These are phyloP conservation scores for Backusella morwellensis DNA, from an alignment of 192 early-diverging fungal species.

Conservation along the genomic window DNA sequence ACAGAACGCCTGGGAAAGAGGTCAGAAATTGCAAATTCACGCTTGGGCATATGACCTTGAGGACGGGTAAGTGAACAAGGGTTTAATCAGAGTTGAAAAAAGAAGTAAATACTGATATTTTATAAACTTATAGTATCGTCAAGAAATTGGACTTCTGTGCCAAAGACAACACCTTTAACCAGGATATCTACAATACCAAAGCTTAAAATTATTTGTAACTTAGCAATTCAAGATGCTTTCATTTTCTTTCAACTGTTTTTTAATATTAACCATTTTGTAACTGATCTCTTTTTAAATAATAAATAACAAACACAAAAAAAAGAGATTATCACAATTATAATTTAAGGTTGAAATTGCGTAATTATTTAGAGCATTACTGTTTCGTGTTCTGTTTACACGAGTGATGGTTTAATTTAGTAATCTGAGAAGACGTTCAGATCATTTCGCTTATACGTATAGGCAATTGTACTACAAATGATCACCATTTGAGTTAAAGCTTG, in stretches of 20 bases:
- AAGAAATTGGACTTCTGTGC: constrained; percentile 7
- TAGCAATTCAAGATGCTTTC: neutral
- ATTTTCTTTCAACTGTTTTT: neutral
- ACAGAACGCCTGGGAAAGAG: constrained; percentile 78
- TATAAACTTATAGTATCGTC: neutral
- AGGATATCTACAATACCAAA: constrained; percentile 1
- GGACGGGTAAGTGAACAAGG: constrained; percentile 35
- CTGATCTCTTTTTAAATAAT: neutral
- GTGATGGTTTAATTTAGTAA: neutral
- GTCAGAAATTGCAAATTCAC: constrained; percentile 70
- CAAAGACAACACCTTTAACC: neutral
- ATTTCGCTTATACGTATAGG: neutral
- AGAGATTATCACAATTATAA: neutral
- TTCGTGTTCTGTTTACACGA: neutral
- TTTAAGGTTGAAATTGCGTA: neutral
- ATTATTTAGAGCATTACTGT: neutral
- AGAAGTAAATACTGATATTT: neutral
- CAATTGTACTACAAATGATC: neutral
- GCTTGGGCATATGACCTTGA: constrained; percentile 72
- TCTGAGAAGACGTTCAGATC: neutral
- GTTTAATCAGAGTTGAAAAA: neutral
- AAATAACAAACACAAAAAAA: neutral
- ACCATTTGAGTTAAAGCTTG: neutral
- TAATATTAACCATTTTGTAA: neutral
- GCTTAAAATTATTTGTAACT: neutral